phyloP scores from a whole-genome alignment of 495 filamentous ascomycete genomes.

The Filosporella fistucella region DNA sequence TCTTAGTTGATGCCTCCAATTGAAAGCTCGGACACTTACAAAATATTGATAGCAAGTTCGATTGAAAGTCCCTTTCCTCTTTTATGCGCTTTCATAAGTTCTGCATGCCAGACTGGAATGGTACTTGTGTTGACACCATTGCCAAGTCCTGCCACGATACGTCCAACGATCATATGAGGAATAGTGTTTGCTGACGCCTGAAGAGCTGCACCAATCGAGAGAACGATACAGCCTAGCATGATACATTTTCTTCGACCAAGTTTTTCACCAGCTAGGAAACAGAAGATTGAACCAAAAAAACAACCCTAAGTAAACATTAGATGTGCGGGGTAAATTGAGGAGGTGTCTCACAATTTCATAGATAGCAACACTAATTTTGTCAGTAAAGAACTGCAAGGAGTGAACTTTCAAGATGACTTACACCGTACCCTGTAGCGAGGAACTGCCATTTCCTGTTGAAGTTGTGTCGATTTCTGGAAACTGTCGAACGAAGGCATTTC shows the following conservation, averaged over 20 bases:
- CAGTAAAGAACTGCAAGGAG: too few species aligned
- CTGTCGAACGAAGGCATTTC: too few species aligned
- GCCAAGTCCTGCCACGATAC: constrained; percentile 42
- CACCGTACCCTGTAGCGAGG: too few species aligned
- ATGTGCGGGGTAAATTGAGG: too few species aligned
- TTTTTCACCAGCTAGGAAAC: constrained; percentile 56
- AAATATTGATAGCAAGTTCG: too few species aligned
- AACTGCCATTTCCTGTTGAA: too few species aligned
- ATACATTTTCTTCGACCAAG: constrained; percentile 70
- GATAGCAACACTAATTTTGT: constrained; percentile 32
- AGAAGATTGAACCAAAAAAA: constrained; percentile 63
- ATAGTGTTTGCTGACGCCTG: constrained; percentile 56
- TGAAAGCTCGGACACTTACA: constrained; percentile 17
- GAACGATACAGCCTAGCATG: constrained; percentile 59
- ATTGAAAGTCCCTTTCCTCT: constrained; percentile 26
- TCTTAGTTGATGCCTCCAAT: not conserved
- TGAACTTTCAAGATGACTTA: too few species aligned
- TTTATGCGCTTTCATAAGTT: constrained; percentile 34
- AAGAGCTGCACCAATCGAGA: constrained; percentile 62
- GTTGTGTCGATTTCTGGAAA: too few species aligned
- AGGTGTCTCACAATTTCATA: too few species aligned
- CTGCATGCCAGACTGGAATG: constrained; percentile 36
- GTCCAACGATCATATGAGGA: constrained; percentile 55
- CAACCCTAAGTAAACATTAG: too few species aligned
- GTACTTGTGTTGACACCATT: constrained; percentile 32